phyloP scores from a whole-genome alignment of 495 filamentous ascomycete species.

The Penicillium cinerascens region DNA sequence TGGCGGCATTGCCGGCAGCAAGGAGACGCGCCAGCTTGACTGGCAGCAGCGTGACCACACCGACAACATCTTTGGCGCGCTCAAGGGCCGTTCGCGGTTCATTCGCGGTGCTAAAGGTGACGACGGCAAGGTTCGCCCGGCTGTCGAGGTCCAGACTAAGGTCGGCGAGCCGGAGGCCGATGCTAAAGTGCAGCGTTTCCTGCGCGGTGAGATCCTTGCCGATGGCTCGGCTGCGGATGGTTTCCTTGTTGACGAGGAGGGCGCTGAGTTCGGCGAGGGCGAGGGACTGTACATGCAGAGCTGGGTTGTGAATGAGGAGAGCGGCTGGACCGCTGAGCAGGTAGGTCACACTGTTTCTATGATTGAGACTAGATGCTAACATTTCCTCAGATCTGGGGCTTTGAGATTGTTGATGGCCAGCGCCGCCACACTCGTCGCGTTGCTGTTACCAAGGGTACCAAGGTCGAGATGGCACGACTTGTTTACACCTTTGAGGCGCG shows the following conservation, averaged over 20 bases:
- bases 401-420: slow-evolving; percentile 54
- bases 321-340: slow-evolving; percentile 51
- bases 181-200: slow-evolving; percentile 44
- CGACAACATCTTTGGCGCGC: slow-evolving; percentile 77
- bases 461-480: slow-evolving; percentile 61
- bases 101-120: slow-evolving; percentile 35
- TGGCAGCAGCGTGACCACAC: slow-evolving; percentile 63
- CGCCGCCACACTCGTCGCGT: slow-evolving; percentile 67
- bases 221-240: slow-evolving; percentile 38
- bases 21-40: slow-evolving; percentile 71
- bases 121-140: slow-evolving; percentile 35
- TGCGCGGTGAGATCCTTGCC: slow-evolving; percentile 36
- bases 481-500: slow-evolving; percentile 63
- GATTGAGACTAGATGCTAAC: slow-evolving; percentile 4
- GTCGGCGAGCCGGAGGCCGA: slow-evolving; percentile 35
- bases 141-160: slow-evolving; percentile 31
- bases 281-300: slow-evolving; percentile 44
- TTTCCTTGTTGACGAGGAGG: slow-evolving; percentile 37
- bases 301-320: slow-evolving; percentile 40
- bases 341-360: slow-evolving; percentile 19
- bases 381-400: slow-evolving; percentile 56
- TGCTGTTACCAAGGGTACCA: slow-evolving; percentile 57
- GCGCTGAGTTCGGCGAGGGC: slow-evolving; percentile 34
- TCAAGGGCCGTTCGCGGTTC: slow-evolving; percentile 61
- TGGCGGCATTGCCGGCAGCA: slow-evolving; percentile 69